Conservation (phyloP, 2,329 filamentous ascomycete genomes). For the Didymella segeticola region DNA sequence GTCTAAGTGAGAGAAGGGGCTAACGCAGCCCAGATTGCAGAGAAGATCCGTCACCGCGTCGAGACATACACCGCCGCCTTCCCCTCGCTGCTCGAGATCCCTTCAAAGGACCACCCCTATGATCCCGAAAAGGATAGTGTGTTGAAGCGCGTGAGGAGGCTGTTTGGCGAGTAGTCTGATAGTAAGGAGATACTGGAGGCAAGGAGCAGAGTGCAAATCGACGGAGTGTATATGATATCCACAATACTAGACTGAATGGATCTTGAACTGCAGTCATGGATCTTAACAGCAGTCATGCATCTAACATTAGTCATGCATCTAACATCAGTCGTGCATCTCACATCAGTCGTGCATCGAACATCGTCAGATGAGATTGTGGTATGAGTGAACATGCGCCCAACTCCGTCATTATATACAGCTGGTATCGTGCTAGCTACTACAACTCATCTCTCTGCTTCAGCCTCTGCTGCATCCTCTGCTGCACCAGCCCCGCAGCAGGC, state of each 20-base stretch:
- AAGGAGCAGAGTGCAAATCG: too few species aligned
- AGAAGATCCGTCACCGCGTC: constrained; percentile 88
- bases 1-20: constrained; percentile 1
- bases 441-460: constrained; percentile 40
- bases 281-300: too few species aligned
- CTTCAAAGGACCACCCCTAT: constrained; percentile 98
- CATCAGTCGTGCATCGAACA: too few species aligned
- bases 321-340: too few species aligned
- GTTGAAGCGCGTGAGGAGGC: constrained; percentile 79
- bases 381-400: constrained; percentile 18
- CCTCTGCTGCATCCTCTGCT: constrained; percentile 38
- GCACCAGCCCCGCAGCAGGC: constrained; percentile 44
- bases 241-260: too few species aligned
- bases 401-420: too few species aligned
- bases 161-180: constrained; percentile 71
- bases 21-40: constrained; percentile 72
- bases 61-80: constrained; percentile 94
- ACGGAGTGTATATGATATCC: constrained; percentile 11
- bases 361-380: neutral
- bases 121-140: constrained; percentile 99
- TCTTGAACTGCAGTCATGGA: too few species aligned
- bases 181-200: too few species aligned
- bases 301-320: too few species aligned
- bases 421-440: constrained; percentile 31
- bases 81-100: constrained; percentile 94